Evolutionary conservation across 495 filamentous ascomycete genomes (phyloP).

Genomic region (Trichocladium antarcticum): DNA sequence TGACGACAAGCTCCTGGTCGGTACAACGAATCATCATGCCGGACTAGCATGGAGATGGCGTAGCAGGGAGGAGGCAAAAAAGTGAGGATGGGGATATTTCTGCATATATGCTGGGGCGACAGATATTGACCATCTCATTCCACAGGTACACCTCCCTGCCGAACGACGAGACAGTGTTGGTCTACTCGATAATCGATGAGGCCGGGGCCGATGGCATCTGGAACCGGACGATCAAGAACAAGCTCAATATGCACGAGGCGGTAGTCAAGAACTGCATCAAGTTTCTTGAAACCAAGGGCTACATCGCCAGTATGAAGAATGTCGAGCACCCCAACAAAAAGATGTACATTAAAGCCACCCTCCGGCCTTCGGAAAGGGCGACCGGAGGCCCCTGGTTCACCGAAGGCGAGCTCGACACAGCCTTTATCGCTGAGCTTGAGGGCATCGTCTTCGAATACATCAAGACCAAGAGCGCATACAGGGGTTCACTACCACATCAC

Average conservation of each 20-base stretch:
- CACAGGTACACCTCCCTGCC: constrained; percentile 53
- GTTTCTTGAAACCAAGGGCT: constrained; percentile 53
- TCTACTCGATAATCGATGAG: constrained; percentile 79
- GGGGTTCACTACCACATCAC: constrained; percentile 20
- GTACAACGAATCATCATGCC: constrained; percentile 43
- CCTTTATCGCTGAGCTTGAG: constrained; percentile 65
- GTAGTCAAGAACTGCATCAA: constrained; percentile 66
- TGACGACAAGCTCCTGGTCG: constrained; percentile 57
- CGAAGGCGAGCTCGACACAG: constrained; percentile 64
- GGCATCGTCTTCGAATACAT: constrained; percentile 61
- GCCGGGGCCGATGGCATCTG: constrained; percentile 74
- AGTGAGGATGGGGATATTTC: no score
- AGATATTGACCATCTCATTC: not conserved
- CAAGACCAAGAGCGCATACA: constrained; percentile 55
- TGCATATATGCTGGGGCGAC: no score
- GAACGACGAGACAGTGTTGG: constrained; percentile 57
- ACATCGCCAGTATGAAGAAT: constrained; percentile 48
- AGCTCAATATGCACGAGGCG: constrained; percentile 67
- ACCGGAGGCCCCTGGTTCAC: constrained; percentile 92
- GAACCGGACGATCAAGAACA: constrained; percentile 64
- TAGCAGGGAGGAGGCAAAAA: constrained; percentile 56
- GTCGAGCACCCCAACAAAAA: constrained; percentile 58
- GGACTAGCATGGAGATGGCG: constrained; percentile 56
- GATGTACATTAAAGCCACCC: constrained; percentile 70
- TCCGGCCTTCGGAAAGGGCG: constrained; percentile 72